phyloP scores from a whole-genome alignment of 331 rosid species.

The Ulmus americana region DNA sequence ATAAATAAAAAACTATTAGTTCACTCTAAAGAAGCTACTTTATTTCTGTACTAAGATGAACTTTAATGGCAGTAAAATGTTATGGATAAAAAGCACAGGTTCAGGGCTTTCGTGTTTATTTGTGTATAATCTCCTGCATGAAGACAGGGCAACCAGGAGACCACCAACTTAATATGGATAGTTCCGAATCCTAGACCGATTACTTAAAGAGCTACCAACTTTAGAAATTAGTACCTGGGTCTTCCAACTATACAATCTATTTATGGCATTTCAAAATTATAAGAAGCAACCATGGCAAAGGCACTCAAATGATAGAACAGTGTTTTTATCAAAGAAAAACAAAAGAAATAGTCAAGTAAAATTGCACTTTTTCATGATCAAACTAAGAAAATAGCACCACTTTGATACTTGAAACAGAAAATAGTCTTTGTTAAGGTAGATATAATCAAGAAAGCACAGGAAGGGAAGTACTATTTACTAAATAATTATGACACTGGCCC shows the following conservation, averaged over 20 bases:
- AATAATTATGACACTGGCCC: too few species aligned
- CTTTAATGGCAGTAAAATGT: too few species aligned
- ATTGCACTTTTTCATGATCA: background rate
- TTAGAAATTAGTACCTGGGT: background rate
- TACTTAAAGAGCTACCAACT: background rate
- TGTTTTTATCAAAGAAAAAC: too few species aligned
- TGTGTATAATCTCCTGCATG: background rate
- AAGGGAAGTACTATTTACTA: too few species aligned
- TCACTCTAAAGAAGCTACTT: background rate
- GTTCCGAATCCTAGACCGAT: background rate
- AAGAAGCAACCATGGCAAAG: background rate
- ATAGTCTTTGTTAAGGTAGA: too few species aligned
- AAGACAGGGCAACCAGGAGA: background rate
- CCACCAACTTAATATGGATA: background rate
- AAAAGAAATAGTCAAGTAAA: too few species aligned
- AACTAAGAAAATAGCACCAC: background rate
- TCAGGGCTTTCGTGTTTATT: too few species aligned
- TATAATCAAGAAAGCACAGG: too few species aligned
- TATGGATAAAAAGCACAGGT: too few species aligned
- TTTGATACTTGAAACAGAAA: too few species aligned
- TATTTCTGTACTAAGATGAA: too few species aligned
- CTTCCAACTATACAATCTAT: background rate
- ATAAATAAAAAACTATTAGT: background rate
- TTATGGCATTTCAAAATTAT: background rate
- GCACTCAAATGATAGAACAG: background rate